Evolutionary conservation across 805 yeast species (phyloP), one percentile per base, ranked within the genome.

Genomic region (Monosporozyma aerobia): DNA sequence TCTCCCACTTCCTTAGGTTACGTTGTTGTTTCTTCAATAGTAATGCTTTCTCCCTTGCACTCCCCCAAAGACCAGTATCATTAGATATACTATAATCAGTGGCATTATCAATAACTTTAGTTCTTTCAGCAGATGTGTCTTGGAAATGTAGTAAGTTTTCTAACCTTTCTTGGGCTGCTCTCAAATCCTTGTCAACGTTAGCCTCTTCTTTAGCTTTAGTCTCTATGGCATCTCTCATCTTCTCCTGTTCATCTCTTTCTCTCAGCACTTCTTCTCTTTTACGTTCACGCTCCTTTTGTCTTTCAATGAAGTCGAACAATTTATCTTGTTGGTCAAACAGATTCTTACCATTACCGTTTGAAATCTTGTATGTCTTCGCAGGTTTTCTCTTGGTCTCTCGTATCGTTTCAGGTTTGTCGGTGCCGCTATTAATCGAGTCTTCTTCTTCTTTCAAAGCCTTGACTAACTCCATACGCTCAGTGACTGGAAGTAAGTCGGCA

Each of bases 71-170:
- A 58, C 80, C 84, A 33, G 74, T 76, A 0, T 77, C 69, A 2
- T 73, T 72, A 0, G 88, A 80, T 37, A 75, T 70, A 14, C 77
- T 72, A 52, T 83, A 68, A 65, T 94, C 99, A 5, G 95, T 81
- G 0, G 95, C 97, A 63, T 88, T 84, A 65, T 94, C 99, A 41
- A 95, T 90, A 56, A 94, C 89, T 59, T 80, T 81, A 0, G 99
- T 94, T 65, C 99, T 76, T 65, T 89, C 95, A 1, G 90, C 87
- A 6, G 95, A 87, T 16, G 90, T 82, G 2, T 80, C 87, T 66
- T 94, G 99, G 67, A 83, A 94, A 56, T 81, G 78, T 45, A 94
- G 72, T 48, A 94, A 70, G 33, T 80, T 84, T 33, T 87, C 87
- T 48, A 94, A 71, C 49, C 90, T 73, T 46, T 79, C 80, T 59